Conservation (phyloP, 2,329 filamentous ascomycete genomes). For the Verruconis gallopava region DNA sequence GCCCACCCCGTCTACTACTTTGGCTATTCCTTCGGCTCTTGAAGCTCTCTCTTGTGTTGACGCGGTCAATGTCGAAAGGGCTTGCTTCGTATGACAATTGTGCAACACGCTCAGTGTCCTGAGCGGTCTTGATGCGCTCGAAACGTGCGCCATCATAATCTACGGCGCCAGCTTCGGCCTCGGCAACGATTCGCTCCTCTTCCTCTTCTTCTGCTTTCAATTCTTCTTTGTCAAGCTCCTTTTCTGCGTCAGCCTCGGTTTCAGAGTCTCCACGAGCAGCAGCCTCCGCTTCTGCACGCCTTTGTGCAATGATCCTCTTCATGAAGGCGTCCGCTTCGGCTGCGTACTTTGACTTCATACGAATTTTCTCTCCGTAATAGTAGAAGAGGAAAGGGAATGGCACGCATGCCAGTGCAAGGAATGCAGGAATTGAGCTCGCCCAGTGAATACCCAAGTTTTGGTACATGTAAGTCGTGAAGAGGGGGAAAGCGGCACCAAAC, state of each 20-base stretch:
- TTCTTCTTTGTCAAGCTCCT: background rate
- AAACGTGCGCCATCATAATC: constrained; percentile 17
- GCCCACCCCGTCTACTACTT: background rate
- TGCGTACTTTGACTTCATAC: constrained; percentile 56
- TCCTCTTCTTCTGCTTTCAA: constrained; percentile 7
- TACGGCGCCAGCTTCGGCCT: constrained; percentile 10
- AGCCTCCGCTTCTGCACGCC: constrained; percentile 17
- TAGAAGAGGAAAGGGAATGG: constrained; percentile 68
- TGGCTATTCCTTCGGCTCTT: constrained; percentile 1
- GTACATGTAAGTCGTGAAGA: constrained; percentile 59
- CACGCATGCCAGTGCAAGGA: constrained; percentile 57
- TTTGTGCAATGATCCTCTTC: constrained; percentile 29
- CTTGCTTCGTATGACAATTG: constrained; percentile 25
- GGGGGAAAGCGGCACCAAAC: constrained; percentile 65
- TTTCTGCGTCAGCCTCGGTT: constrained; percentile 13
- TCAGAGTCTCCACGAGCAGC: constrained; percentile 13
- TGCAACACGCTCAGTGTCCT: constrained; percentile 17
- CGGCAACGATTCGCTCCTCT: constrained; percentile 13
- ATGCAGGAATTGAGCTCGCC: constrained; percentile 61
- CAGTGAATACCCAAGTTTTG: constrained; percentile 51
- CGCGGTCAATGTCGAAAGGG: constrained; percentile 36
- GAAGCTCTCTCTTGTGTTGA: constrained; percentile 36
- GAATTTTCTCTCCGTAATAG: constrained; percentile 52
- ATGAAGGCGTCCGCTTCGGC: constrained; percentile 52
- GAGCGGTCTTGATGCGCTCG: constrained; percentile 26